These are phyloP conservation scores for Papilionanthe hybrid DNA, from an alignment of 116 monocot genomes.

Conservation along the genomic window DNA sequence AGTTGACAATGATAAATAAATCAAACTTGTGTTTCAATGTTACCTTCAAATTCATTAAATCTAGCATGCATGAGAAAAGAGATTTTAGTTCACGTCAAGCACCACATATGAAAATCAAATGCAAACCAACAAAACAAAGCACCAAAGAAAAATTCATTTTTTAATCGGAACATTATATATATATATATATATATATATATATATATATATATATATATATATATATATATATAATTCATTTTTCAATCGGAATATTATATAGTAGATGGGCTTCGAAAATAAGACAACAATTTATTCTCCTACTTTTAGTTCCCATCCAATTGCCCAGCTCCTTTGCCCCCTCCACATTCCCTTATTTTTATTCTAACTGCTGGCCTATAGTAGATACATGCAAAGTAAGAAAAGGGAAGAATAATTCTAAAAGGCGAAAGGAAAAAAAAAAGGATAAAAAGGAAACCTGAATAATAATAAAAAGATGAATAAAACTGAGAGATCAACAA, in stretches of 20 bases:
- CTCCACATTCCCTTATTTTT: not conserved
- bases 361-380: not conserved
- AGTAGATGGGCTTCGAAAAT: not conserved
- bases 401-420: not conserved
- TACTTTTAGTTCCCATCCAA: not conserved
- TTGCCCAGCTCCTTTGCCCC: not conserved
- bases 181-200: too few relatives aligned
- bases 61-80: not conserved
- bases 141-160: too few relatives aligned
- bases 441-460: not conserved
- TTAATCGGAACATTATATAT: too few relatives aligned
- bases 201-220: too few relatives aligned
- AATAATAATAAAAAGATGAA: not conserved
- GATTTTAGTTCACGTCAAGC: too few relatives aligned
- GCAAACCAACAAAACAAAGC: too few relatives aligned
- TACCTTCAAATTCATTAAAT: not conserved
- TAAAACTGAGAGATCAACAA: not conserved
- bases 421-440: not conserved
- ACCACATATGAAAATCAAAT: too few relatives aligned
- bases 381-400: not conserved
- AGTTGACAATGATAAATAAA: not conserved
- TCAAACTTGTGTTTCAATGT: not conserved
- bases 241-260: too few relatives aligned
- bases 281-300: not conserved
- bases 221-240: too few relatives aligned